Evolutionary conservation across 495 filamentous ascomycete species (phyloP).

Genomic region (Clohesyomyces aquaticus): DNA sequence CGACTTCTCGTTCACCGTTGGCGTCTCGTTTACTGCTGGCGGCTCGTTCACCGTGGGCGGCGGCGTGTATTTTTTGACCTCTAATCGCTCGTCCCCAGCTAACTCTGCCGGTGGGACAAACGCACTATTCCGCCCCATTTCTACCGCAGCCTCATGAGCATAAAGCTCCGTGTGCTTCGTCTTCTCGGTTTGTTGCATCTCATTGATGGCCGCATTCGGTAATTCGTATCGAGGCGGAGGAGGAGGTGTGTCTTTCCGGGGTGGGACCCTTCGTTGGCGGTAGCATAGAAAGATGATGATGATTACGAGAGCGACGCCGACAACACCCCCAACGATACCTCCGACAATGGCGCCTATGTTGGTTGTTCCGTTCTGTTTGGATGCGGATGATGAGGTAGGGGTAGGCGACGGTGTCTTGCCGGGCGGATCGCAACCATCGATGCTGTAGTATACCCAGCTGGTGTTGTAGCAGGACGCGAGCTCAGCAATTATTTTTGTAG

Average conservation of each 20-base stretch:
- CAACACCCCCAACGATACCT: neutral
- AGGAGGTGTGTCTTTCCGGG: neutral
- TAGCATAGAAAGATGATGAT: neutral
- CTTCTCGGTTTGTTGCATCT: conserved; percentile 5
- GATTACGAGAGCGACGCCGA: conserved; percentile 4
- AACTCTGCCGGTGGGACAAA: conserved; percentile 23
- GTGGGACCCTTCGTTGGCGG: neutral
- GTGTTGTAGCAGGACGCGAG: conserved; percentile 34
- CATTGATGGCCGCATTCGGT: neutral
- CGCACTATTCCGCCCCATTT: conserved; percentile 27
- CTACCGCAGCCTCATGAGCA: conserved; percentile 15
- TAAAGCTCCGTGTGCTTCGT: conserved; percentile 9
- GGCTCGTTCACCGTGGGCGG: too few species aligned
- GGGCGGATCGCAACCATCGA: conserved; percentile 27
- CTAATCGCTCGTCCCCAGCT: conserved; percentile 9
- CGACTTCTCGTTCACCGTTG: too few species aligned
- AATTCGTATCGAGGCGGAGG: neutral
- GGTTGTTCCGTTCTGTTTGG: neutral
- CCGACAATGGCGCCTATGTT: neutral
- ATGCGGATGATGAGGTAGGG: conserved; percentile 4
- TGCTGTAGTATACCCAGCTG: conserved; percentile 36
- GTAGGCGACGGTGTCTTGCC: conserved; percentile 14
- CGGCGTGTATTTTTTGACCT: neutral
- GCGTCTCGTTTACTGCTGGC: too few species aligned
- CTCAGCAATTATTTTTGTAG: conserved; percentile 1